Conservation (phyloP, 768 basidiomycete genomes). For the Hortiboletus flavorubellus region DNA sequence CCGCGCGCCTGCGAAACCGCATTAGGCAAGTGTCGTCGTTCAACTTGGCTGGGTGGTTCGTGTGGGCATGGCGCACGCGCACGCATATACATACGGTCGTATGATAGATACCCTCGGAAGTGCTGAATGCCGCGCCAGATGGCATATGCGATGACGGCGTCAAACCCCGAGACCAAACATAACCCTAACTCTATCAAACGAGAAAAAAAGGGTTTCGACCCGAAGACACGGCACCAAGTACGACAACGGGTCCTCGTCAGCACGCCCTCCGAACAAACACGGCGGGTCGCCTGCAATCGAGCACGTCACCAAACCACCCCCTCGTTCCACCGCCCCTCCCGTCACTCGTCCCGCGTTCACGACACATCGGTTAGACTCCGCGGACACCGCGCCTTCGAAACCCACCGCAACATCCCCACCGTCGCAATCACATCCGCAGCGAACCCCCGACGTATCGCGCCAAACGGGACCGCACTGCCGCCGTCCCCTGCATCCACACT, state of each 20-base stretch:
- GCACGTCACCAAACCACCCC: too few species aligned
- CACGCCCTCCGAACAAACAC: background rate
- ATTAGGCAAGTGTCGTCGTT: slow-evolving; percentile 26
- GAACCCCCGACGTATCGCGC: slow-evolving; percentile 50
- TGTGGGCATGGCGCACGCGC: too few species aligned
- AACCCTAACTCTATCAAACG: background rate
- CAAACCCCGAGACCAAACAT: background rate
- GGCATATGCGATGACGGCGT: background rate
- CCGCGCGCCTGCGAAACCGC: background rate
- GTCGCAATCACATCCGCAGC: slow-evolving; percentile 48
- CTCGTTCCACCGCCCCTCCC: slow-evolving; percentile 23
- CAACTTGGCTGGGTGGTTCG: background rate
- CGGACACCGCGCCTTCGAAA: slow-evolving; percentile 44
- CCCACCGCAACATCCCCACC: slow-evolving; percentile 36
- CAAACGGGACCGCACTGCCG: slow-evolving; percentile 54
- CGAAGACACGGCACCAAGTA: background rate
- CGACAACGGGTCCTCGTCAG: background rate
- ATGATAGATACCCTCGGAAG: too few species aligned
- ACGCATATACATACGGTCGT: too few species aligned
- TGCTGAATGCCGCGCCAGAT: background rate
- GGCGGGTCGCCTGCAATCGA: background rate
- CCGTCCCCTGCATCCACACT: slow-evolving; percentile 19
- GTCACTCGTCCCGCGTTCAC: slow-evolving; percentile 55
- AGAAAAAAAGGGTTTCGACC: background rate
- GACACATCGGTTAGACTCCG: slow-evolving; percentile 48